Evolutionary conservation across 2,329 filamentous ascomycete species (phyloP).

Genomic region (Colletotrichum liaoningense): DNA sequence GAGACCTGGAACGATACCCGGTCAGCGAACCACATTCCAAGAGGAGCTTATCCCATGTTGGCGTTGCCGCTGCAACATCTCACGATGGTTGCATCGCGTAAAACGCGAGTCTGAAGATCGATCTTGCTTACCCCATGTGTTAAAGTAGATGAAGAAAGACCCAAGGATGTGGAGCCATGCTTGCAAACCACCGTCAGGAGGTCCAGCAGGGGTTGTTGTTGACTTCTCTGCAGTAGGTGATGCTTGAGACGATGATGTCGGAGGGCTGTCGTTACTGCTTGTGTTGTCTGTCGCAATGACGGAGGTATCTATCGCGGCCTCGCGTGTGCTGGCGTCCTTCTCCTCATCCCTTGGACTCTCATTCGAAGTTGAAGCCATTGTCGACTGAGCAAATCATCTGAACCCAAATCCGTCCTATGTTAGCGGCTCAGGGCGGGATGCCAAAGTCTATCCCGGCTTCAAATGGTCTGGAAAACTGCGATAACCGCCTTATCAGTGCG

Average conservation of each 20-base stretch:
- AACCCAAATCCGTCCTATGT: not conserved
- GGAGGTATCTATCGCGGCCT: not conserved
- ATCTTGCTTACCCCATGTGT: slow-evolving; percentile 43
- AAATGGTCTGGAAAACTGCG: not conserved
- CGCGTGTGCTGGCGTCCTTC: not conserved
- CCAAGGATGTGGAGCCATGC: slow-evolving; percentile 63
- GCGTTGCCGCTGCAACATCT: not conserved
- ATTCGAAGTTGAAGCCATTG: slow-evolving; percentile 21
- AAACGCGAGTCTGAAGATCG: not conserved
- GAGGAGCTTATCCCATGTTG: not conserved
- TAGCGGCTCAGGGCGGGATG: not conserved
- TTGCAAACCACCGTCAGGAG: slow-evolving; percentile 42
- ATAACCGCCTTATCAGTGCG: slow-evolving; percentile 4
- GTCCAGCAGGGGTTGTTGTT: slow-evolving; percentile 3
- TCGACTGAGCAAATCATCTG: not conserved
- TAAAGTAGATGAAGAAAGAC: slow-evolving; percentile 61
- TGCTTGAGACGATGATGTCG: slow-evolving; percentile 17
- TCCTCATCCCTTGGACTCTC: not conserved
- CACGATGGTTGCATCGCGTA: slow-evolving; percentile 3
- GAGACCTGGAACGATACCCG: slow-evolving; percentile 42
- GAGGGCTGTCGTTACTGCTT: not conserved
- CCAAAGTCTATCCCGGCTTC: not conserved
- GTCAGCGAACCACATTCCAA: not conserved
- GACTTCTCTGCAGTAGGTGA: slow-evolving; percentile 23
- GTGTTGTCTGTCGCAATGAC: not conserved